Evolutionary conservation across 1,284 basidiomycete species (phyloP).

Genomic region (Trametes pubescens): DNA sequence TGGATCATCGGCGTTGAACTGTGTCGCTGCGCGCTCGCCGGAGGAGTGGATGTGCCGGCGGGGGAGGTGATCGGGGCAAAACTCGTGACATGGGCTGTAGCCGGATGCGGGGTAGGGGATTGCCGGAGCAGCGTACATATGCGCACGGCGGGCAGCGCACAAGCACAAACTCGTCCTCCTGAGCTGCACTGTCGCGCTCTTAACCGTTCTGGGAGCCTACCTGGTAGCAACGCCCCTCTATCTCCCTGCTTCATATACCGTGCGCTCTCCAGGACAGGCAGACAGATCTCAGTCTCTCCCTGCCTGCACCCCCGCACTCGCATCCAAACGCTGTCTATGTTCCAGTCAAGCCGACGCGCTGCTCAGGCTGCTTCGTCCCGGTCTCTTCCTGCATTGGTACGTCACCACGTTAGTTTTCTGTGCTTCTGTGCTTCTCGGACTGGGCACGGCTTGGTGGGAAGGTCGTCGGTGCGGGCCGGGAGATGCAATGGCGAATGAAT

Average conservation of each 20-base stretch:
- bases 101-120: conserved; percentile 33
- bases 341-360: conserved; percentile 31
- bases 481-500: not conserved
- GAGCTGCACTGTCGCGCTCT: conserved; percentile 5
- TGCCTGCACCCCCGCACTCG: not conserved
- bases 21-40: too few species aligned
- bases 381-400: conserved; percentile 30
- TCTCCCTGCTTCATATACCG: conserved; percentile 17
- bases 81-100: conserved; percentile 23
- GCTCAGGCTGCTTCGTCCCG: conserved; percentile 20
- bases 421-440: conserved; percentile 13
- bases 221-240: conserved; percentile 10
- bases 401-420: conserved; percentile 8
- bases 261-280: conserved; percentile 8
- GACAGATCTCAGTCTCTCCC: conserved; percentile 11
- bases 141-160: conserved; percentile 1
- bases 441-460: not conserved
- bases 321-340: conserved; percentile 22
- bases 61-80: conserved; percentile 15
- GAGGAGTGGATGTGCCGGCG: not conserved
- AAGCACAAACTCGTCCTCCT: conserved; percentile 21
- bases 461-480: not conserved
- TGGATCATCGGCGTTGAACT: too few species aligned
- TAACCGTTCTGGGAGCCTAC: not conserved
- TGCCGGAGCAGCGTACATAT: conserved; percentile 30